Percentiles rank a stretch among this genome's conserved stretches.
These are phyloP conservation scores for Echites panduratus DNA, from an alignment of 257 asterid genomes.

Conservation along the genomic window DNA sequence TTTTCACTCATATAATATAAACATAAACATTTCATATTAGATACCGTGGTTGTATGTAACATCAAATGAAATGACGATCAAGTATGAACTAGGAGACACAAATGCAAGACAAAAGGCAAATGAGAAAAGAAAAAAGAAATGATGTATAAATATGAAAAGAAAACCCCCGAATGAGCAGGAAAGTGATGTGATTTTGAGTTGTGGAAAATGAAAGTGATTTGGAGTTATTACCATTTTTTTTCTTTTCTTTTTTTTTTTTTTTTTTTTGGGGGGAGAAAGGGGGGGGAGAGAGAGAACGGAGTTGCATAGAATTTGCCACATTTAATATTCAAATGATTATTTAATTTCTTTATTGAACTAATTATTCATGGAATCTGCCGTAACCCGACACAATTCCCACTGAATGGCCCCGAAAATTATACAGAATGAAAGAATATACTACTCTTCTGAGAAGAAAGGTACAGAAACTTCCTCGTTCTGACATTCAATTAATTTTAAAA, in stretches of 20 bases:
- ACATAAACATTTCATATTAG: too few relatives aligned
- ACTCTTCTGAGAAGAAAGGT: too few relatives aligned
- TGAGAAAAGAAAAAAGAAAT: background rate
- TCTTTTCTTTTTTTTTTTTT: too few relatives aligned
- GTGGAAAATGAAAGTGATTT: background rate
- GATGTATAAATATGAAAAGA: too few relatives aligned
- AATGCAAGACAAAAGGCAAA: background rate
- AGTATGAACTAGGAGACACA: background rate
- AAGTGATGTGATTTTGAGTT: background rate
- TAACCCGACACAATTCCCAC: conserved; percentile 11
- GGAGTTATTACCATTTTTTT: background rate
- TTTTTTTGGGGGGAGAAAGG: background rate
- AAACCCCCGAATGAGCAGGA: background rate
- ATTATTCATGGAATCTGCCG: conserved; percentile 6
- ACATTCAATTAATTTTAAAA: too few relatives aligned
- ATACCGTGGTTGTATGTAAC: background rate
- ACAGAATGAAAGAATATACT: background rate
- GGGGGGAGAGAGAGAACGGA: background rate
- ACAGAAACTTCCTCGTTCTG: too few relatives aligned
- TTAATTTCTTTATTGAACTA: background rate
- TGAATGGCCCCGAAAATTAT: conserved; percentile 15
- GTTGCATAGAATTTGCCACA: background rate
- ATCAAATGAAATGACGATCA: conserved; percentile 6
- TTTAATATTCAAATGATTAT: background rate
- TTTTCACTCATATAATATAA: too few relatives aligned